Evolutionary conservation across 116 monocot species (phyloP), one percentile per base, ranked within the genome.

Genomic region (Iris pallida): DNA sequence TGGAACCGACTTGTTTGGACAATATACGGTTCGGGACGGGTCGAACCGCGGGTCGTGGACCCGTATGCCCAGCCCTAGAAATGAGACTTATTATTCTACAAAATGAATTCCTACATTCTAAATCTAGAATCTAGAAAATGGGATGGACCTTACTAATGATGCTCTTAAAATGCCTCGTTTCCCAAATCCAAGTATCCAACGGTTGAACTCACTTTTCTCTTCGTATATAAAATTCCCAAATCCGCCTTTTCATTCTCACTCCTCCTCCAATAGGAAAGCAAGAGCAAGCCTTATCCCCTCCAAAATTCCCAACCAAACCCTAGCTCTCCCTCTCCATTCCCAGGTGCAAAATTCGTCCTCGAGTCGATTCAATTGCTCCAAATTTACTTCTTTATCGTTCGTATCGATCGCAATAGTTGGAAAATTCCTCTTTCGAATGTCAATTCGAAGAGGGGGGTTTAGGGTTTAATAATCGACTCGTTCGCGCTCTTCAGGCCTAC

Each of bases 101-200:
- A n/a, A n/a, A n/a, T n/a, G n/a, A n/a, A n/a, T n/a, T n/a, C n/a
- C n/a, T n/a, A n/a, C n/a, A n/a, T n/a, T n/a, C n/a, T n/a, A n/a
- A n/a, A n/a, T n/a, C n/a, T n/a, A n/a, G n/a, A n/a, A n/a, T n/a
- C n/a, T n/a, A n/a, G n/a, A n/a, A n/a, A n/a, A n/a, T n/a, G n/a
- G n/a, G n/a, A n/a, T n/a, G n/a, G n/a, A n/a, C n/a, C n/a, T n/a
- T n/a, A n/a, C n/a, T n/a, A n/a, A n/a, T n/a, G n/a, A n/a, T n/a
- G n/a, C n/a, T n/a, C n/a, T n/a, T n/a, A n/a, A n/a, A n/a, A n/a
- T n/a, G n/a, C n/a, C n/a, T n/a, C 30, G 30, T 4, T 62, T 8
- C 15, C 61, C 44, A 9, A 6, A 53, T 41, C 66, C 66, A 66
- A 66, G 3, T 1, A 53, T 41, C 66, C 66, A 66, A 66, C 66